A percentile compares a stretch with the other conserved stretches of the same genome.
Conservation (phyloP, 345 rosid species). For the Fremontodendron californicum region DNA sequence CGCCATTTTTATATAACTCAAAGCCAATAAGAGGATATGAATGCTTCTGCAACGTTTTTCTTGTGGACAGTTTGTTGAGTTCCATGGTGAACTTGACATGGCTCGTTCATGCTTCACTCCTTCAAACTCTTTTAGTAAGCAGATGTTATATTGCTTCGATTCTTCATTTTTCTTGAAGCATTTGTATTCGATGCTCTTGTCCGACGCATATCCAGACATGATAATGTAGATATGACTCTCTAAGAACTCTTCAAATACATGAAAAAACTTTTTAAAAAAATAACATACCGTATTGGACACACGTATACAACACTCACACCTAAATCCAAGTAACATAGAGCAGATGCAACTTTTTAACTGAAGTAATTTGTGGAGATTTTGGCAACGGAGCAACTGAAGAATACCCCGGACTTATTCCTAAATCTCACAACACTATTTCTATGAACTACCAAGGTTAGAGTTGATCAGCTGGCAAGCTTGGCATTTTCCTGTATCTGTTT, state of each 20-base stretch:
- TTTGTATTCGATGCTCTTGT: too few relatives aligned
- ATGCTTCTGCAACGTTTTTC: neutral
- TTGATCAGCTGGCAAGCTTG: neutral
- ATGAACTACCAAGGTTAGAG: neutral
- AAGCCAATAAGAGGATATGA: neutral
- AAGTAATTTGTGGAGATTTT: neutral
- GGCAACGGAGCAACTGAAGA: neutral
- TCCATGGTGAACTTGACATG: neutral
- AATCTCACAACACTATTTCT: neutral
- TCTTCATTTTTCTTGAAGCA: too few relatives aligned
- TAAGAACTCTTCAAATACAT: too few relatives aligned
- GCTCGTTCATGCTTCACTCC: neutral
- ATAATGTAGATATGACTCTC: too few relatives aligned
- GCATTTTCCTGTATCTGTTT: neutral
- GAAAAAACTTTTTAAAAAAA: too few relatives aligned
- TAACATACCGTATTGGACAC: too few relatives aligned
- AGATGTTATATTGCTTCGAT: neutral
- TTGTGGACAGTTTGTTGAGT: neutral
- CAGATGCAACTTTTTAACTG: neutral
- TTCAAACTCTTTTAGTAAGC: neutral
- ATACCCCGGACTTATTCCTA: neutral
- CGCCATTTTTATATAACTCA: too few relatives aligned
- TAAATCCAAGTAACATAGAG: too few relatives aligned
- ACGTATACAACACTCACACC: too few relatives aligned
- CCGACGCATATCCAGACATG: too few relatives aligned